Evolutionary conservation across 371 early-diverging fungal species (phyloP), one percentile per base, ranked within the genome.

Genomic region (Smittium culicis): DNA sequence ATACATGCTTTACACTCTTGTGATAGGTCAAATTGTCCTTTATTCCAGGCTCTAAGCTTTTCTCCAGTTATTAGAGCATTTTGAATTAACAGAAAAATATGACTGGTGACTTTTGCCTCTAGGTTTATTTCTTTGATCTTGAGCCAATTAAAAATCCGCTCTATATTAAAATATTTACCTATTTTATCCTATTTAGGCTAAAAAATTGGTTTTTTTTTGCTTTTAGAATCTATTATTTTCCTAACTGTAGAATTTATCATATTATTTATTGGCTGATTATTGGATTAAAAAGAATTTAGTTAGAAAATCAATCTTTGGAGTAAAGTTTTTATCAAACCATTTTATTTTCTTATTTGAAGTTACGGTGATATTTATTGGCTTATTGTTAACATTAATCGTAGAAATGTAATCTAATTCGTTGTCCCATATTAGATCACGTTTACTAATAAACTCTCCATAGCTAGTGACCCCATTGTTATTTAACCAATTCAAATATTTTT

Each of bases 1-100:
- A 11, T 45, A 45, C 45, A 45, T 45, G 20, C 45, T 45, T 45
- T 45, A 11, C 45, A 45, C 45, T 45, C 45, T 45, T 45, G 45
- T 45, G 45, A 45, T 45, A 11, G 11, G 20, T 45, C 20, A 45
- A 45, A 45, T 45, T 11, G 5, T 11, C 45, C 20, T 20, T 11
- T 45, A 45, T 45, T 45, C 60, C 8, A 33, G 2, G 8, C 14
- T 33, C 35, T 33, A 30, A 63, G 20, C 5, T 63, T 35, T 35
- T 63, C 35, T 14, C 63, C 30, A 11, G 63, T 63, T 32, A 63
- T 63, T n/a, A 63, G n/a, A 3, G 29, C 63, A 14, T 35, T 35
- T n/a, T 63, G 33, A 33, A 34, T 30, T 2, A 63, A 30, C 32
- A 14, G 63, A 5, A 11, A 30, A 30, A 63, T n/a, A 11, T 34